Conservation (phyloP, 2,329 filamentous ascomycete genomes). For the Periglandula ipomoeae region DNA sequence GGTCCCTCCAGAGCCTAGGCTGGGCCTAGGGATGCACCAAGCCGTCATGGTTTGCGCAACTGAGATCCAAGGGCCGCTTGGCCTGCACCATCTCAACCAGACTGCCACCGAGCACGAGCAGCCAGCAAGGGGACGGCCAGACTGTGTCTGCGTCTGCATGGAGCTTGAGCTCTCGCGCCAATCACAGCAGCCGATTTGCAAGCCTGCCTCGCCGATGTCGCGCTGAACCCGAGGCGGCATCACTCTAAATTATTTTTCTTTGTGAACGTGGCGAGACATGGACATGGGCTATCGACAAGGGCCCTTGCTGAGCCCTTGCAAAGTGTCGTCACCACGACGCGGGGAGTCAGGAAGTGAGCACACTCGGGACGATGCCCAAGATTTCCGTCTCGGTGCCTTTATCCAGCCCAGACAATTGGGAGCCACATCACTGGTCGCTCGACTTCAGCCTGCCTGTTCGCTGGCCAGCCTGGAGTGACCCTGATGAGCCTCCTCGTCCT, state of each 20-base stretch:
- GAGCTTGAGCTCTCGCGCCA: too few relatives aligned
- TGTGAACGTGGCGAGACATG: not conserved
- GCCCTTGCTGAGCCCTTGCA: not conserved
- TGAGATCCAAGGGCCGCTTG: not conserved
- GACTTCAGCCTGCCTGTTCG: too few relatives aligned
- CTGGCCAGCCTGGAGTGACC: too few relatives aligned
- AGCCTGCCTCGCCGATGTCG: slow-evolving; percentile 23
- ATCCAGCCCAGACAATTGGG: not conserved
- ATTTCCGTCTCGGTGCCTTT: not conserved
- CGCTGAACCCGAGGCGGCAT: slow-evolving; percentile 10
- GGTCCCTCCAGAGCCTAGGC: too few relatives aligned
- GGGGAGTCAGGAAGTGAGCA: too few relatives aligned
- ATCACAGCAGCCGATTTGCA: slow-evolving; percentile 22
- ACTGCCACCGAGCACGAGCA: not conserved
- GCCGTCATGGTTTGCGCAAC: slow-evolving; percentile 5
- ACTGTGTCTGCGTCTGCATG: not conserved
- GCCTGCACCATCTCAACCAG: slow-evolving; percentile 2
- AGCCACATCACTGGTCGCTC: too few relatives aligned
- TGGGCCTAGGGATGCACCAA: slow-evolving; percentile 8
- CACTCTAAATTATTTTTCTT: not conserved
- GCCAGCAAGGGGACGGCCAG: not conserved
- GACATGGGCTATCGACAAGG: slow-evolving; percentile 7
- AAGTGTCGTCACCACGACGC: slow-evolving; percentile 7
- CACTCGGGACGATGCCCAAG: not conserved
- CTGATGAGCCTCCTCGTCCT: too few relatives aligned